Evolutionary conservation across 208 protist genomes (phyloP).

Genomic region (Herpetomonas tarakana): DNA sequence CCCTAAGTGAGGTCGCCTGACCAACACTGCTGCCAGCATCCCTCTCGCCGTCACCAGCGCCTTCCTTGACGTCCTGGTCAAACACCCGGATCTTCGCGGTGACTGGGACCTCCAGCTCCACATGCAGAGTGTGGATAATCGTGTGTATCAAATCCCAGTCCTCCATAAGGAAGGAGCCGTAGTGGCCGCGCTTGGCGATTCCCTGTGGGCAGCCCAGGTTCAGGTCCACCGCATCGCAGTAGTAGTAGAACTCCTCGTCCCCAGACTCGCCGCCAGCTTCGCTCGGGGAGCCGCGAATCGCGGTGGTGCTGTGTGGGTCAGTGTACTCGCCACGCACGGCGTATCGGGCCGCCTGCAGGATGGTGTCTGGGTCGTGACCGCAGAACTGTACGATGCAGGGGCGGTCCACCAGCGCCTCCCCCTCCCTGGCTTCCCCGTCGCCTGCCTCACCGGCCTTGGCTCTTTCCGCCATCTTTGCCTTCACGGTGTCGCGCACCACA

Average conservation of each 20-base stretch:
- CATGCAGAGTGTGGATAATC: conserved; percentile 75
- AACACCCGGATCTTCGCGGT: conserved; percentile 93
- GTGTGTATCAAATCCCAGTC: conserved; percentile 80
- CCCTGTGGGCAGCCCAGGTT: conserved; percentile 93
- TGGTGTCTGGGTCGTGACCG: conserved; percentile 54
- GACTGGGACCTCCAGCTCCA: conserved; percentile 88
- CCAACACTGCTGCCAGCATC: neutral
- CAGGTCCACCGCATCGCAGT: conserved; percentile 88
- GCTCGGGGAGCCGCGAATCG: neutral
- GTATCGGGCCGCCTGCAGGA: conserved; percentile 55
- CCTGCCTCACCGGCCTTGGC: neutral
- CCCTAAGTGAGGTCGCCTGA: neutral
- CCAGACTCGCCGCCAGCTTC: neutral
- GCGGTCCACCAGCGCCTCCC: conserved; percentile 40
- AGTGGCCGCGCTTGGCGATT: conserved; percentile 89
- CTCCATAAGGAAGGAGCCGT: conserved; percentile 92
- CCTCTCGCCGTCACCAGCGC: neutral
- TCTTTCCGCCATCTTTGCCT: neutral
- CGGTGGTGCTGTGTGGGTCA: neutral
- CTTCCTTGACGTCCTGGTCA: conserved; percentile 12
- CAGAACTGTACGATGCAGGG: conserved; percentile 90
- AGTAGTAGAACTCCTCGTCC: conserved; percentile 14
- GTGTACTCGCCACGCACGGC: conserved; percentile 51
- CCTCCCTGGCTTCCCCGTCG: neutral
- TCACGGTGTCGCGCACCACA: conserved; percentile 17